phyloP scores from a whole-genome alignment of 2,329 filamentous ascomycete species.

The Sporothrix schenckii region DNA sequence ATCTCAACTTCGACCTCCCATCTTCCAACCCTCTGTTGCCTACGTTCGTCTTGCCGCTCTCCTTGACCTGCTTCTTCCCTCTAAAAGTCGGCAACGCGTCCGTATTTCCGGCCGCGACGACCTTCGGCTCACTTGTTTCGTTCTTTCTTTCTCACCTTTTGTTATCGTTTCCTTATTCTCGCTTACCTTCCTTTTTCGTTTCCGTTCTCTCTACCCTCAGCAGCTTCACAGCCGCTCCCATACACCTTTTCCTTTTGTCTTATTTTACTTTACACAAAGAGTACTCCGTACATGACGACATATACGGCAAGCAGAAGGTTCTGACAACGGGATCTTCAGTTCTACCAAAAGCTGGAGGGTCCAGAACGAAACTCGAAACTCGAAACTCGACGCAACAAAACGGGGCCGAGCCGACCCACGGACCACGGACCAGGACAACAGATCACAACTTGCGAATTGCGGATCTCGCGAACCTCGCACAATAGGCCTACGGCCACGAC shows the following conservation, averaged over 20 bases:
- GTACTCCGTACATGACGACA: neutral
- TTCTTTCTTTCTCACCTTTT: neutral
- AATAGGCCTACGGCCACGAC: neutral
- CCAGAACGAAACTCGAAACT: neutral
- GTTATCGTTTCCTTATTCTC: neutral
- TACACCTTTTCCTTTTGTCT: too few species aligned
- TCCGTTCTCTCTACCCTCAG: neutral
- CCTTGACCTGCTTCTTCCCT: neutral
- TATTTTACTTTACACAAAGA: too few species aligned
- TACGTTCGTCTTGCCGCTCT: neutral
- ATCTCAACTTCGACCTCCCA: neutral
- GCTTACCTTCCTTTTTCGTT: neutral
- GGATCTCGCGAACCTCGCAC: neutral
- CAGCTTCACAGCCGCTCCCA: neutral
- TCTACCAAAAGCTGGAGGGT: neutral
- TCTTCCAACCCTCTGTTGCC: neutral
- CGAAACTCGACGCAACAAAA: constrained; percentile 18
- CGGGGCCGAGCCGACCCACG: constrained; percentile 19
- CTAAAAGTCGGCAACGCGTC: neutral
- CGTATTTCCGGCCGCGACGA: neutral
- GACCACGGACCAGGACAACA: neutral
- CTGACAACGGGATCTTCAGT: neutral
- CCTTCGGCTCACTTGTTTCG: neutral
- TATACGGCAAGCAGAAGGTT: neutral
- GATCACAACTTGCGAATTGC: neutral